phyloP scores from a whole-genome alignment of 208 protist genomes.

The Wallacemonas rigidus region DNA sequence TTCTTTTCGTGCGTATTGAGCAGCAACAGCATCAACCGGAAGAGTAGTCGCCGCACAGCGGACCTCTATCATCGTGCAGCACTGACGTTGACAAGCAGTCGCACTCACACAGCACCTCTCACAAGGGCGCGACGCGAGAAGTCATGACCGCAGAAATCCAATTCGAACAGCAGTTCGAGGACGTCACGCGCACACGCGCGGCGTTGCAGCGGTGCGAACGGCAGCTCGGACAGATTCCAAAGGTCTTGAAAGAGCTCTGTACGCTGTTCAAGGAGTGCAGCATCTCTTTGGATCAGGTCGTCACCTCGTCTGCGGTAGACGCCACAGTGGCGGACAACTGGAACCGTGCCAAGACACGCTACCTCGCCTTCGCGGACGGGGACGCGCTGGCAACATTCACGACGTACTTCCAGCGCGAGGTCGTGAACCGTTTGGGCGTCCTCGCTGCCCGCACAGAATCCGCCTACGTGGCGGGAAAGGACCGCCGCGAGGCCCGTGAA shows the following conservation, averaged over 20 bases:
- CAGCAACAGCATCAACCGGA: too few relatives aligned
- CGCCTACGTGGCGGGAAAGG: constrained; percentile 7
- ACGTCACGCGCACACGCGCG: constrained; percentile 7
- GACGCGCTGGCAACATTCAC: background rate
- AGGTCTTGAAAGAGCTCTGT: constrained; percentile 11
- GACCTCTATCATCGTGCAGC: too few relatives aligned
- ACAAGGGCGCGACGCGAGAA: background rate
- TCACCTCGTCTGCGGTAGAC: background rate
- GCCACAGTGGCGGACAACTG: background rate
- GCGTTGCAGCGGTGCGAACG: constrained; percentile 12
- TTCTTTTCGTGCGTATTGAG: too few relatives aligned
- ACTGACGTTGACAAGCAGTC: too few relatives aligned
- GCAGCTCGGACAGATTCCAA: constrained; percentile 8
- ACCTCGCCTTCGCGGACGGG: constrained; percentile 8
- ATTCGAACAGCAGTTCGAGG: constrained; percentile 18
- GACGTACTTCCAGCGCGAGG: constrained; percentile 13
- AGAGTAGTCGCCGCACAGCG: too few relatives aligned
- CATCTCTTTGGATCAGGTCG: constrained; percentile 10
- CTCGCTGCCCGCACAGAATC: constrained; percentile 8
- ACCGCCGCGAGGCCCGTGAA: constrained; percentile 7
- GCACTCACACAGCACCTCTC: background rate
- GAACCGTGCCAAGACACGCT: constrained; percentile 2
- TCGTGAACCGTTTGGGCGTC: background rate
- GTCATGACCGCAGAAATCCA: constrained; percentile 7
- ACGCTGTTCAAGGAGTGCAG: constrained; percentile 11